phyloP scores from a whole-genome alignment of 106 monocot species.

The Gastrodia elata region DNA sequence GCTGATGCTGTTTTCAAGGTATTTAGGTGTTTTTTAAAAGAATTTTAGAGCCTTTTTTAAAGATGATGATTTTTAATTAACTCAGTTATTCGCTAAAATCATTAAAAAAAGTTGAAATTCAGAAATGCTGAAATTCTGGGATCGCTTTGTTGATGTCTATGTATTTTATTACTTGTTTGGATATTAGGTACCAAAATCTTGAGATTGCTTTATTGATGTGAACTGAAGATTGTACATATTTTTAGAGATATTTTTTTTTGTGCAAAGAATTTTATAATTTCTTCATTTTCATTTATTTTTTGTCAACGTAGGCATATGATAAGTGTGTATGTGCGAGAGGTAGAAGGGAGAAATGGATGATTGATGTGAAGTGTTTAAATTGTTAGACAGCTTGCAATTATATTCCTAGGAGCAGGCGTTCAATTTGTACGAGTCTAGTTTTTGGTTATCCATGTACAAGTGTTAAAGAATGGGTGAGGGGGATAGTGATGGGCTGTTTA shows the following conservation, averaged over 20 bases:
- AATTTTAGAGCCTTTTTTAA: not conserved
- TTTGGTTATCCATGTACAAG: not conserved
- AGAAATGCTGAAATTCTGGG: no score
- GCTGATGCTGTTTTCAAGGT: conserved; percentile 9
- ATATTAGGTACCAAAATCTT: not conserved
- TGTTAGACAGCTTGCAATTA: not conserved
- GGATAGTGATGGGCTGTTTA: not conserved
- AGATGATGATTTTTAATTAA: not conserved
- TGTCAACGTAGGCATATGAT: not conserved
- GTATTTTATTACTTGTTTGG: not conserved
- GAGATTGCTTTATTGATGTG: not conserved
- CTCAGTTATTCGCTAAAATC: not conserved
- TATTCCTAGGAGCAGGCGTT: not conserved
- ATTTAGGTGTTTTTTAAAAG: not conserved
- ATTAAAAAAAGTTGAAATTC: not conserved
- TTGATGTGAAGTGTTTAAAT: not conserved
- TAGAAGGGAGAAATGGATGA: not conserved
- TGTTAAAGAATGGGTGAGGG: not conserved
- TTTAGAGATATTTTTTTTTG: not conserved
- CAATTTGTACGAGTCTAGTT: not conserved
- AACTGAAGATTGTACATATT: not conserved
- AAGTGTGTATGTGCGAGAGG: not conserved
- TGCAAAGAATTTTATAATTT: not conserved
- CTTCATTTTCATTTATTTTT: not conserved
- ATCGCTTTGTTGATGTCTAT: not conserved